Percentiles rank a stretch among this genome's conserved stretches.
phyloP scores from a whole-genome alignment of 2,329 filamentous ascomycete genomes.

The Alternaria novae-zelandiae region DNA sequence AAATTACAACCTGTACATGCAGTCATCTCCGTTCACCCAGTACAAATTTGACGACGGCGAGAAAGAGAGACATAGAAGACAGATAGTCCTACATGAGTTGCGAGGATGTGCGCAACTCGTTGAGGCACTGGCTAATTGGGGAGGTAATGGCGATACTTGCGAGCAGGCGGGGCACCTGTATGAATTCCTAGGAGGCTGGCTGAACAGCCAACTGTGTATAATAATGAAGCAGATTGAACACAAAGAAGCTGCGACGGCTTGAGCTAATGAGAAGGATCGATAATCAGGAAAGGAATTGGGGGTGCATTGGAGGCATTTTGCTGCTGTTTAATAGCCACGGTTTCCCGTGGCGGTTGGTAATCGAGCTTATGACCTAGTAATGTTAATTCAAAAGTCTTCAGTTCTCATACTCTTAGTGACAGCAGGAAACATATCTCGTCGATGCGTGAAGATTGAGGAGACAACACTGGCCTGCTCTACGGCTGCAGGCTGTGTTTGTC shows the following conservation, averaged over 20 bases:
- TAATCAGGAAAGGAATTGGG: too few species aligned
- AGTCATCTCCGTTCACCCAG: slow-evolving; percentile 33
- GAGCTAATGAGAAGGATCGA: neutral
- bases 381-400: neutral
- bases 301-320: neutral
- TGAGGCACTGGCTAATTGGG: slow-evolving; percentile 38
- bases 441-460: neutral
- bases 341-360: neutral
- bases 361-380: neutral
- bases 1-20: slow-evolving; percentile 28
- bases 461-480: neutral
- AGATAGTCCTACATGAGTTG: slow-evolving; percentile 38
- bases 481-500: neutral
- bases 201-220: slow-evolving; percentile 41
- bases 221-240: slow-evolving; percentile 34
- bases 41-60: slow-evolving; percentile 39
- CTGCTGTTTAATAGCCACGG: neutral
- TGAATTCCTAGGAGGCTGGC: slow-evolving; percentile 40
- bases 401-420: rapidly evolving
- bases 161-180: slow-evolving; percentile 41
- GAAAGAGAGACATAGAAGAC: slow-evolving; percentile 31
- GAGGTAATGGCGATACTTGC: slow-evolving; percentile 16
- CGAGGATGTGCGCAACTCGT: slow-evolving; percentile 37
- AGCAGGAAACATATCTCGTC: neutral
- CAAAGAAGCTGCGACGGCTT: neutral